Evolutionary conservation across 306 rosid species (phyloP).

Genomic region (Vigna angularis): DNA sequence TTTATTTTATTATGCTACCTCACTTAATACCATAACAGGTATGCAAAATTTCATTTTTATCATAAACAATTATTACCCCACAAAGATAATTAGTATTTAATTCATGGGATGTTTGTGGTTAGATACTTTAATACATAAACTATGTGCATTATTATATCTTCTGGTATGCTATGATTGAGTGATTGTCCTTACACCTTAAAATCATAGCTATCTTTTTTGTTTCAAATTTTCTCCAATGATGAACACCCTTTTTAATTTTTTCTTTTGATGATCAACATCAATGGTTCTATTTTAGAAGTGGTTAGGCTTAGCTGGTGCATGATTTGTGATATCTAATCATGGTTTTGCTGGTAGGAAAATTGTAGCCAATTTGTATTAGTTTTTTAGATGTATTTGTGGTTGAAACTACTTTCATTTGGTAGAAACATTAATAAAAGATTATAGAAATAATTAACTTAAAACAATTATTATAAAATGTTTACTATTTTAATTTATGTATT

Average conservation of each 20-base stretch:
- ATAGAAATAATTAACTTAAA: no score
- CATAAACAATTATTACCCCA: not conserved
- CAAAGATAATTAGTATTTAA: constrained; percentile 11
- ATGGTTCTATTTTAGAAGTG: not conserved
- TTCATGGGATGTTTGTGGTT: constrained; percentile 23
- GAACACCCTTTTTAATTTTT: not conserved
- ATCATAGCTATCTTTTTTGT: constrained; percentile 16
- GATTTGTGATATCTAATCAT: not conserved
- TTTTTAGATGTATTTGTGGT: not conserved
- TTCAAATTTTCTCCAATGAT: constrained; percentile 1
- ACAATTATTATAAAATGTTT: no score
- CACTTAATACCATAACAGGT: not conserved
- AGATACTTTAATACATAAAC: not conserved
- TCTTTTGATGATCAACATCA: not conserved
- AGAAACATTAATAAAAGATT: no score
- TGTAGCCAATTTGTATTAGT: not conserved
- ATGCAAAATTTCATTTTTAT: constrained; percentile 35
- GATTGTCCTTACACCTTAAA: not conserved
- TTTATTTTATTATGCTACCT: constrained; percentile 15
- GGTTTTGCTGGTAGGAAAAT: not conserved
- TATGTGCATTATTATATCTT: not conserved
- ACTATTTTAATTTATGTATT: no score
- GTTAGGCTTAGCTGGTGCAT: not conserved
- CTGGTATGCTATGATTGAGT: not conserved
- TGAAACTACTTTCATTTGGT: no score